Conservation (phyloP, 805 yeast species). For the Wickerhamiella domercqiae region DNA sequence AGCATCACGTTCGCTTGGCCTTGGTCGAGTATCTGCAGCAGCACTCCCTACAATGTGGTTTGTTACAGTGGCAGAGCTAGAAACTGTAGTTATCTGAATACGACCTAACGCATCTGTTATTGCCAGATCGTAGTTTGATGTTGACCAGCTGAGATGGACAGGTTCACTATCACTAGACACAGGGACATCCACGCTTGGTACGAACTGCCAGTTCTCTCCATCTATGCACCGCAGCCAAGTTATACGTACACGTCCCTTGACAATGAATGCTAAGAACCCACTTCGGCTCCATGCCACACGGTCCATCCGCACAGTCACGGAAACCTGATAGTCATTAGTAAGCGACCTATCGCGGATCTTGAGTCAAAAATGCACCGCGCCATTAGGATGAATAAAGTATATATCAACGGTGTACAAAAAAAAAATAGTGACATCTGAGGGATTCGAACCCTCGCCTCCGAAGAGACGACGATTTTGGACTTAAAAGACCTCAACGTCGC, state of each 20-base stretch:
- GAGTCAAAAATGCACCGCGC: no score
- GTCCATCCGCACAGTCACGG: no score
- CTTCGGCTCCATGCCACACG: constrained; percentile 25
- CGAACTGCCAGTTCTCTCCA: constrained; percentile 68
- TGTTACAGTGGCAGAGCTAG: constrained; percentile 13
- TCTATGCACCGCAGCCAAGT: constrained; percentile 60
- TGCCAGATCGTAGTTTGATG: constrained; percentile 67
- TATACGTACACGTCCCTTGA: constrained; percentile 30
- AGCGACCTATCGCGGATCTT: no score
- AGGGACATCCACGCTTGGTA: constrained; percentile 33
- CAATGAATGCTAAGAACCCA: constrained; percentile 64
- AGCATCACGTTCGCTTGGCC: constrained; percentile 18
- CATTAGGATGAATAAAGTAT: no score
- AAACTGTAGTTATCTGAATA: constrained; percentile 33
- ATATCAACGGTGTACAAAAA: constrained; percentile 5
- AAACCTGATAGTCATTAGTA: no score
- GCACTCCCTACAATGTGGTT: constrained; percentile 12
- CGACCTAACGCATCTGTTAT: constrained; percentile 61
- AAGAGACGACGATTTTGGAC: constrained; percentile 22
- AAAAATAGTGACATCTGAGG: constrained; percentile 20
- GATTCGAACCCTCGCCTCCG: constrained; percentile 24
- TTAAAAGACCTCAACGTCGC: constrained; percentile 23
- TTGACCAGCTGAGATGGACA: constrained; percentile 52
- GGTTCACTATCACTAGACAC: constrained; percentile 15
- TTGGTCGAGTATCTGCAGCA: constrained; percentile 19